Evolutionary conservation across 305 asterid species (phyloP).

Genomic region (Solanum aculeatissimum): DNA sequence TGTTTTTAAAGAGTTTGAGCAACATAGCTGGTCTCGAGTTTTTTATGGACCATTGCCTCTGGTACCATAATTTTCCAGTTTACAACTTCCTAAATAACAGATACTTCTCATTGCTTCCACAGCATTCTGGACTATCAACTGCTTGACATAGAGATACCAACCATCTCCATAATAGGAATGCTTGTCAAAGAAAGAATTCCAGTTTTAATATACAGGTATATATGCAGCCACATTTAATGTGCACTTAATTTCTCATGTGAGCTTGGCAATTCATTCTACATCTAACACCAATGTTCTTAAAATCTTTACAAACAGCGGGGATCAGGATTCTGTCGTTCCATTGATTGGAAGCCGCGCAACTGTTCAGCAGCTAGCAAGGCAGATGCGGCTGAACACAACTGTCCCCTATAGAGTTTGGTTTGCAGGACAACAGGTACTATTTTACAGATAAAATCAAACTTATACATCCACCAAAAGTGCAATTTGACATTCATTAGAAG

Average conservation of each 20-base stretch:
- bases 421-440: slow-evolving; percentile 41
- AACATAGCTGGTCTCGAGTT: background rate
- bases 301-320: slow-evolving; percentile 34
- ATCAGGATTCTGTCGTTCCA: slow-evolving; percentile 68
- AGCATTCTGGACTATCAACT: slow-evolving; percentile 56
- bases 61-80: background rate
- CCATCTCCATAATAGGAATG: slow-evolving; percentile 51
- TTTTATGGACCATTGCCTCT: background rate
- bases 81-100: background rate
- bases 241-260: background rate
- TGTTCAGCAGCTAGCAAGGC: slow-evolving; percentile 33
- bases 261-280: background rate
- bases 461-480: background rate
- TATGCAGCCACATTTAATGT: background rate
- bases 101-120: slow-evolving; percentile 3
- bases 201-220: slow-evolving; percentile 73
- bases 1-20: background rate
- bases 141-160: slow-evolving; percentile 66
- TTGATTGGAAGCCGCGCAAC: slow-evolving; percentile 47
- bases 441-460: background rate
- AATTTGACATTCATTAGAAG: background rate
- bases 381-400: slow-evolving; percentile 33
- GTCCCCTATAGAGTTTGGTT: slow-evolving; percentile 57
- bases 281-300: background rate
- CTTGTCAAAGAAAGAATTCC: slow-evolving; percentile 52